Conservation (phyloP, 2,329 filamentous ascomycete genomes). For the Colletotrichum camelliae region DNA sequence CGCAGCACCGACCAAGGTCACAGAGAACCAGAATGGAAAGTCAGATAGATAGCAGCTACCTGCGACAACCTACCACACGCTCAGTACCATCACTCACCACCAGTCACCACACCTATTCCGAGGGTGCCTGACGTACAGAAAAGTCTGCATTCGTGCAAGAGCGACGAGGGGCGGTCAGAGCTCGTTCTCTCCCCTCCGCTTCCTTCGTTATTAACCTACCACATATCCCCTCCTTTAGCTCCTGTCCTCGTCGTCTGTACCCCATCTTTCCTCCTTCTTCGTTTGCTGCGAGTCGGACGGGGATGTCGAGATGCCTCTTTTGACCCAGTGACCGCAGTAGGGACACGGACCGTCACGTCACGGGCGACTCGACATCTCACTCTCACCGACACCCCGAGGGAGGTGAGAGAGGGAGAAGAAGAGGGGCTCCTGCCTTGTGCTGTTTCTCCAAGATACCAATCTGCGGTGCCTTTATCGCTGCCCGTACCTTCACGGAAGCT, state of each 20-base stretch:
- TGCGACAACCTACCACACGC: background rate
- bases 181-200: background rate
- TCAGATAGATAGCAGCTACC: background rate
- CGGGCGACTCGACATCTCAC: background rate
- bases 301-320: background rate
- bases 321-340: background rate
- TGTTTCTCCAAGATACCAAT: background rate
- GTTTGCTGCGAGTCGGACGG: background rate
- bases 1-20: background rate
- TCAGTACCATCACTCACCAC: background rate
- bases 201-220: background rate
- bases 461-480: background rate
- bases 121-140: background rate
- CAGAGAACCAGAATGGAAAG: background rate
- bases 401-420: background rate
- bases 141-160: constrained; percentile 9
- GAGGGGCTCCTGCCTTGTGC: background rate
- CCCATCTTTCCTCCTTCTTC: background rate
- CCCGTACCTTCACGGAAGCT: background rate
- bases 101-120: background rate
- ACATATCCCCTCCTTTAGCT: background rate
- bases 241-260: background rate
- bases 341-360: background rate
- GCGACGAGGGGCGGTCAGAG: constrained; percentile 14
- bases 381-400: background rate